A percentile compares a stretch with the other conserved stretches of the same genome.
These are phyloP conservation scores for Cydonia oblonga DNA, from an alignment of 331 rosid genomes.

Conservation along the genomic window DNA sequence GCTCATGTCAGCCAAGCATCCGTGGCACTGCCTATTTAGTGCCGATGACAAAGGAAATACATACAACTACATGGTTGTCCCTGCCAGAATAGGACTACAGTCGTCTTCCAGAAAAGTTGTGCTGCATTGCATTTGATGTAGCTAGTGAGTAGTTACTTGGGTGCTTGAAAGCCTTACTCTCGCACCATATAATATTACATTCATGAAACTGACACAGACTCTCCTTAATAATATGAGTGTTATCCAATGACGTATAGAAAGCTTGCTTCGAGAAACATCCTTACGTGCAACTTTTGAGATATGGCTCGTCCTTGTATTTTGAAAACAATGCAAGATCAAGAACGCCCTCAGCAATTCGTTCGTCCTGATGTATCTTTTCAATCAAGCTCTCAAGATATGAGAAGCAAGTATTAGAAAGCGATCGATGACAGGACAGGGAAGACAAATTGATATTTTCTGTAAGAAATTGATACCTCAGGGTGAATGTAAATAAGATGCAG, in stretches of 20 bases:
- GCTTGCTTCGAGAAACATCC: not conserved
- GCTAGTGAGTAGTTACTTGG: not conserved
- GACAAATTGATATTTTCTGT: not conserved
- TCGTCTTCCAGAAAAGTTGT: too few relatives aligned
- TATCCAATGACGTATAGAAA: not conserved
- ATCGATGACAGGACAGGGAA: not conserved
- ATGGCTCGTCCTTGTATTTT: slow-evolving; percentile 44
- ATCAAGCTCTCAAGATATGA: slow-evolving; percentile 62
- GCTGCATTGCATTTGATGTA: too few relatives aligned
- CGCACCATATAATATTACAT: too few relatives aligned
- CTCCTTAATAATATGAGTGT: too few relatives aligned
- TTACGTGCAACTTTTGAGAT: slow-evolving; percentile 27
- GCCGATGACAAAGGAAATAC: not conserved
- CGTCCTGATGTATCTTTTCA: slow-evolving; percentile 69
- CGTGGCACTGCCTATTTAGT: not conserved
- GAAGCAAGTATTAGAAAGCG: slow-evolving; percentile 18
- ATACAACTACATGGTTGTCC: not conserved
- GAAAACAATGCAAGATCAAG: slow-evolving; percentile 83
- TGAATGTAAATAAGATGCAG: slow-evolving; percentile 69
- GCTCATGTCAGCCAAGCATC: not conserved
- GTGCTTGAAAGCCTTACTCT: too few relatives aligned
- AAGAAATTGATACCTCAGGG: too few relatives aligned
- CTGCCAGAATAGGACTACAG: not conserved
- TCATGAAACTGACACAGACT: too few relatives aligned
- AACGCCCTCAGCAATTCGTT: slow-evolving; percentile 58